Evolutionary conservation across 2,329 filamentous ascomycete genomes (phyloP), one percentile per base, ranked within the genome.

Genomic region (Achaetomium macrosporum): DNA sequence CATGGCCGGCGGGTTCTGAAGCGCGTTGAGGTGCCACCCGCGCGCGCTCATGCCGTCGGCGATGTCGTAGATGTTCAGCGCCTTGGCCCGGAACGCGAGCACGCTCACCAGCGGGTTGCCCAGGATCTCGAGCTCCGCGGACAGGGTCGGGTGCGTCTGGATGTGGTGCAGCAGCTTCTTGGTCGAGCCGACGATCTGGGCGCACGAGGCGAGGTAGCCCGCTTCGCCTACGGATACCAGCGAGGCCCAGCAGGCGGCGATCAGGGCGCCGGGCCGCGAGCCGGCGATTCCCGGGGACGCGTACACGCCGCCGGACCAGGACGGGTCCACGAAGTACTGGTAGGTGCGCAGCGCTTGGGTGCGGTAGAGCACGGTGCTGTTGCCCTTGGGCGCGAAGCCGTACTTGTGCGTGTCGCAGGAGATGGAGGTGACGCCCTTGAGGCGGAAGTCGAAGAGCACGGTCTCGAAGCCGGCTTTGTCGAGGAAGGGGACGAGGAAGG

Each of bases 401-500:
- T 99, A 99, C 71, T 99, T 99, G 79, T 99, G 93, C 2, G 93
- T 99, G 69, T 99, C 93, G 69, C 91, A 95, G 61, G 85, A 90
- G 69, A 99, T 97, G 69, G 87, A 92, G 3, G 92, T 96, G 36
- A 99, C 93, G 63, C 93, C 93, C 61, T 88, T 90, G 54, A 95
- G 83, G 51, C 88, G 84, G 81, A 99, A 99, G 70, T 99, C 93
- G 66, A 97, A 97, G 5, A 83, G 84, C 61, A 87, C 83, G 19
- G 87, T 81, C 57, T 95, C 89, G 69, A 96, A 97, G 42, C 93
- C 93, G n/a, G 93, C 90, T 66, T 88, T 88, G 59, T 90, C 85
- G 41, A 99, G 85, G 74, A 92, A 90, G 1, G 93, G 90, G 42
- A 99, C 83, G 43, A 99, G 78, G 76, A 99, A 97, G 2, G 90